phyloP scores from a whole-genome alignment of 306 rosid species.

The Rosa lucieae region DNA sequence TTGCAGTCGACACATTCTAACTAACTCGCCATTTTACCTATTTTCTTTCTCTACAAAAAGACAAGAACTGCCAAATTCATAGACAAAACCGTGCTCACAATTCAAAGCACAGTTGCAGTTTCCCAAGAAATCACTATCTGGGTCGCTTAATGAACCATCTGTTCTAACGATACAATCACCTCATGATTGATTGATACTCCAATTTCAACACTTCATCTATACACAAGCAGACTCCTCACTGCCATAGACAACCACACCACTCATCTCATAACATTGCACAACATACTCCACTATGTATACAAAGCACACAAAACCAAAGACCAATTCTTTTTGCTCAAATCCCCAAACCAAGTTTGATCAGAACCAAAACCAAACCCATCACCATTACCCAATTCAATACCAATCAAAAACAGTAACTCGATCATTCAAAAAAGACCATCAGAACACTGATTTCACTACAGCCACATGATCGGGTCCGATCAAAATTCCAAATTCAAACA shows the following conservation, averaged over 20 bases:
- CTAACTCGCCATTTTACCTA: not conserved
- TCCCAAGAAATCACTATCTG: not conserved
- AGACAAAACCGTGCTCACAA: not conserved
- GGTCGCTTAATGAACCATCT: not conserved
- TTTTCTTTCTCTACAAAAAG: not conserved
- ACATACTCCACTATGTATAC: not conserved
- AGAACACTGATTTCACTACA: not conserved
- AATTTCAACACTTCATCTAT: not conserved
- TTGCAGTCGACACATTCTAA: not conserved
- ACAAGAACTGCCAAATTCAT: not conserved
- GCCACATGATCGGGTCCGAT: conserved; percentile 4
- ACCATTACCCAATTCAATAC: not conserved
- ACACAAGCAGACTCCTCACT: not conserved
- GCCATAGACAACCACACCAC: not conserved
- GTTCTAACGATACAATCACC: not conserved
- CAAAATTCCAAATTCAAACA: not conserved
- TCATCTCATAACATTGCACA: not conserved
- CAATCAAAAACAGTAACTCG: not conserved
- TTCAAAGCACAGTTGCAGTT: not conserved
- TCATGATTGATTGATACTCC: not conserved
- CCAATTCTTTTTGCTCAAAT: not conserved
- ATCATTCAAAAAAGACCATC: not conserved
- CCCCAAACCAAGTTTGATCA: not conserved
- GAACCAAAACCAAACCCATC: not conserved
- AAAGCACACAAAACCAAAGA: conserved; percentile 1